Evolutionary conservation across 768 basidiomycete genomes (phyloP).

Genomic region (Suillus lakei): DNA sequence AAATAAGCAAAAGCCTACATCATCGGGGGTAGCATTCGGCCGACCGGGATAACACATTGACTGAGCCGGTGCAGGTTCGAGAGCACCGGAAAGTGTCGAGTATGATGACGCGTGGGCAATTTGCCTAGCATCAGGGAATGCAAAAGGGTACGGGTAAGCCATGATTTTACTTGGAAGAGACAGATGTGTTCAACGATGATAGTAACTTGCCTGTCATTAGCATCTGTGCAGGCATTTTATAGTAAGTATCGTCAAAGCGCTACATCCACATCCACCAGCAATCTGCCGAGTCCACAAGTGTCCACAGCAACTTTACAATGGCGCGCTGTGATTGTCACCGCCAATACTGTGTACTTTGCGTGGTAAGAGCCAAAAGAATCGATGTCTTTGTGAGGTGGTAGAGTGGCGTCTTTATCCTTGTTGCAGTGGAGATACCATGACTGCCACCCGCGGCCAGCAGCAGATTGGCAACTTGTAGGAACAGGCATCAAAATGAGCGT

Average conservation of each 20-base stretch:
- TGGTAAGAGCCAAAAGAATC: background rate
- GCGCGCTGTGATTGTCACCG: background rate
- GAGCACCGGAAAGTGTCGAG: conserved; percentile 1
- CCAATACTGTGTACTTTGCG: background rate
- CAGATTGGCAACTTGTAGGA: background rate
- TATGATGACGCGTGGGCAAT: background rate
- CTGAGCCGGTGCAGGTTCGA: background rate
- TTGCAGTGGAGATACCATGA: background rate
- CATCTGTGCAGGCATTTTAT: background rate
- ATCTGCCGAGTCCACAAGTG: background rate
- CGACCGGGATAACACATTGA: background rate
- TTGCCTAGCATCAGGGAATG: conserved; percentile 23
- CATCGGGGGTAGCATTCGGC: background rate
- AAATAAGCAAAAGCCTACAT: background rate
- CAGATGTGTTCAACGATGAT: background rate
- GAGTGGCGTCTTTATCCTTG: background rate
- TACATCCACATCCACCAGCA: background rate
- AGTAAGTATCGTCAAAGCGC: background rate
- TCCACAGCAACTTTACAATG: conserved; percentile 4
- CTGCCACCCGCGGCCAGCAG: background rate
- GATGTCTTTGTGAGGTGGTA: background rate
- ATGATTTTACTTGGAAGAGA: conserved; percentile 18
- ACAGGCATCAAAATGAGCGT: background rate
- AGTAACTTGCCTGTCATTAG: background rate
- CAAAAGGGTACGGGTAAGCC: conserved; percentile 24